Conservation (phyloP, 108 stramenopile species). For the Chaetoceros tenuissimus region DNA sequence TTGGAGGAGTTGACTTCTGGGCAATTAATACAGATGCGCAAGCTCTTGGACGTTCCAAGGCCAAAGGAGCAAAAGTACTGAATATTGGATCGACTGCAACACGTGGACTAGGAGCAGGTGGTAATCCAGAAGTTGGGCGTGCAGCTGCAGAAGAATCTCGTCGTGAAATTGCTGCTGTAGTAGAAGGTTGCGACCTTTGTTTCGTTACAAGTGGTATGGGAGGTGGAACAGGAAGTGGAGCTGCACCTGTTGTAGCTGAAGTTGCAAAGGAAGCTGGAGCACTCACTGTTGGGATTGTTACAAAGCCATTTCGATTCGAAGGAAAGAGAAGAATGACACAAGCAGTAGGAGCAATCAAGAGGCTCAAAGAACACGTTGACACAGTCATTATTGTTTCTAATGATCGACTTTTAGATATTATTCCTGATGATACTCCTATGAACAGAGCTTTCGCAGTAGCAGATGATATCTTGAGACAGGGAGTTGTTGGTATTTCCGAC, state of each 20-base stretch:
- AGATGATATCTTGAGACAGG: conserved; percentile 71
- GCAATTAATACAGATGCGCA: conserved; percentile 73
- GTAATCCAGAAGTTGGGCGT: conserved; percentile 52
- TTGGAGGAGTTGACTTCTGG: conserved; percentile 62
- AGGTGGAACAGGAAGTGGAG: conserved; percentile 70
- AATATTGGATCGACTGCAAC: conserved; percentile 61
- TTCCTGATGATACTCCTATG: conserved; percentile 60
- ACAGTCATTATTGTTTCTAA: conserved; percentile 76
- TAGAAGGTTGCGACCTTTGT: conserved; percentile 51
- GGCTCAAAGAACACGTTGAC: conserved; percentile 47
- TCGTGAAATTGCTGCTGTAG: conserved; percentile 31
- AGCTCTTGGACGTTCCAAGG: conserved; percentile 34
- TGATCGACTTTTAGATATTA: conserved; percentile 64
- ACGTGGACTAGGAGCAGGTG: conserved; percentile 68
- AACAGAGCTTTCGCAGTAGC: conserved; percentile 64
- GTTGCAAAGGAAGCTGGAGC: conserved; percentile 51
- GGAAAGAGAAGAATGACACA: conserved; percentile 51
- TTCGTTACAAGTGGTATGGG: conserved; percentile 78
- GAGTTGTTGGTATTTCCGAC: conserved; percentile 71
- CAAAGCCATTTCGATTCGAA: conserved; percentile 80
- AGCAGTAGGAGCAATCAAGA: conserved; percentile 39
- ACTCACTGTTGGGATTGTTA: conserved; percentile 72
- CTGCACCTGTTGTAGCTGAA: conserved; percentile 73
- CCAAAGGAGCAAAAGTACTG: conserved; percentile 18
- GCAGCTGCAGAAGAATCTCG: conserved; percentile 53